These are phyloP conservation scores for Amanita rimosa DNA, from an alignment of 768 basidiomycete genomes.

Conservation along the genomic window DNA sequence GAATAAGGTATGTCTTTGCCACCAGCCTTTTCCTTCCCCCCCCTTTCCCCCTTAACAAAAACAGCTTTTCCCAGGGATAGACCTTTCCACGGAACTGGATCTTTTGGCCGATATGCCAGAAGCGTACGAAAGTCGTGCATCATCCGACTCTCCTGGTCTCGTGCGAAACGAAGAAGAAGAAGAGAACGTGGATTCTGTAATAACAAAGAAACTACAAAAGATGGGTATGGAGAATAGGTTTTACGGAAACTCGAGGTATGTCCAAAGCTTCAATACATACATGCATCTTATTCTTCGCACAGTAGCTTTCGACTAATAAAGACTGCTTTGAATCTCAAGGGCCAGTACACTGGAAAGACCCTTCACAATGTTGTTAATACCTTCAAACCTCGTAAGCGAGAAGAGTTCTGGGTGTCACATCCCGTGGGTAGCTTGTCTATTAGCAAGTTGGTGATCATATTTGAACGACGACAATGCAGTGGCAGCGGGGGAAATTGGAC, in stretches of 20 bases:
- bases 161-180: conserved; percentile 20
- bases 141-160: conserved; percentile 14
- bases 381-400: conserved; percentile 18
- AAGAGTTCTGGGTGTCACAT: conserved; percentile 39
- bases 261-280: not conserved
- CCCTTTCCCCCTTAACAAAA: not conserved
- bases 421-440: conserved; percentile 21
- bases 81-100: conserved; percentile 48
- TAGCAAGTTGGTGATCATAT: not conserved
- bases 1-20: conserved; percentile 27
- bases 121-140: conserved; percentile 17
- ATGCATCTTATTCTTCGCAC: not conserved
- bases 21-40: not conserved
- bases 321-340: conserved; percentile 45
- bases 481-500: conserved; percentile 15
- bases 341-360: conserved; percentile 29
- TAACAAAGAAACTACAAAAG: conserved; percentile 22
- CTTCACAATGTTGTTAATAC: not conserved
- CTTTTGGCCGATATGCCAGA: conserved; percentile 17
- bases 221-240: conserved; percentile 24
- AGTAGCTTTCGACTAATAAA: conserved; percentile 43
- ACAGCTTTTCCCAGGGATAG: conserved; percentile 45
- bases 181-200: conserved; percentile 15
- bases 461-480: conserved; percentile 14
- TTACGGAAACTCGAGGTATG: conserved; percentile 36